Conservation (phyloP, 352 stramenopile species). For the Chloridella minuta region DNA sequence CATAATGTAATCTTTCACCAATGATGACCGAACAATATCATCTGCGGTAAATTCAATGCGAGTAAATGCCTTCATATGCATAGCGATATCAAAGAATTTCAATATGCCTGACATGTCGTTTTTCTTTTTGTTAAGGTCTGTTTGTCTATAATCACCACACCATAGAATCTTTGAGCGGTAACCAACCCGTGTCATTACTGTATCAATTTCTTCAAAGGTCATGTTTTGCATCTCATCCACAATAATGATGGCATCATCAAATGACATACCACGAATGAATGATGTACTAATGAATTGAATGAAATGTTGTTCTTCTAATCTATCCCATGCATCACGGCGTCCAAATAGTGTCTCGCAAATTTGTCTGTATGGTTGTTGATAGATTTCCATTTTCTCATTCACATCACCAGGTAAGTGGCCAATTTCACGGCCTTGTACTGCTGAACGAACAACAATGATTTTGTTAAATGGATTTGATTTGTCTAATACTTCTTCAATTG, state of each 20-base stretch:
- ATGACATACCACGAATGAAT: neutral
- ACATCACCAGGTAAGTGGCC: neutral
- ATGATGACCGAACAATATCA: neutral
- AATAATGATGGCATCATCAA: neutral
- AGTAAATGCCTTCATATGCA: neutral
- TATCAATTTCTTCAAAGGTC: neutral
- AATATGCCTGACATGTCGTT: neutral
- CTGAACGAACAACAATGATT: neutral
- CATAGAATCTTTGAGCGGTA: neutral
- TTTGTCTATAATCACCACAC: neutral
- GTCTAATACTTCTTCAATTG: neutral
- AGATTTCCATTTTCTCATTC: neutral
- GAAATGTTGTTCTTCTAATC: too few species aligned
- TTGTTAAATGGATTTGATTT: neutral
- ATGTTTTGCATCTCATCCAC: neutral
- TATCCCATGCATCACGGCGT: too few species aligned
- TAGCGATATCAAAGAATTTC: neutral
- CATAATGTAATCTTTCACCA: conserved; percentile 12
- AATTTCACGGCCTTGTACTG: neutral
- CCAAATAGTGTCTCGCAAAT: neutral
- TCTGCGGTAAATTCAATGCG: conserved; percentile 6
- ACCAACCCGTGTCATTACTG: neutral
- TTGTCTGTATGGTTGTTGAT: neutral
- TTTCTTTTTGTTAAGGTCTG: neutral
- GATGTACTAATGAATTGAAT: too few species aligned